A percentile compares a stretch with the other conserved stretches of the same genome.
phyloP scores from a whole-genome alignment of 805 yeast species.

The Citeromyces nyonsensis region DNA sequence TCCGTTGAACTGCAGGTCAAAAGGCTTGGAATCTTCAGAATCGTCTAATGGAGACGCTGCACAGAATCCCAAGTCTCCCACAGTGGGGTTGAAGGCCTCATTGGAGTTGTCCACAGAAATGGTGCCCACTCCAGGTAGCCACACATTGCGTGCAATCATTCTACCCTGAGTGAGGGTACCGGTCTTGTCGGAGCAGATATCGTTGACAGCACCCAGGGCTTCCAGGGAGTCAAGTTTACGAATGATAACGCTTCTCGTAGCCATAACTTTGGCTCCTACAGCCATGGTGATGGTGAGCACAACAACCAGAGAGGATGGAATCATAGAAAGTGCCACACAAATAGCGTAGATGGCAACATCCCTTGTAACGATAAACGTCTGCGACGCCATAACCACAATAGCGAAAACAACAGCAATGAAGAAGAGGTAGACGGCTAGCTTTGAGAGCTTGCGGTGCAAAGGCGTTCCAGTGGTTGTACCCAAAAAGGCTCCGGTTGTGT shows the following conservation, averaged over 20 bases:
- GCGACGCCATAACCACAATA: conserved; percentile 76
- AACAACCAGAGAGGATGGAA: conserved; percentile 67
- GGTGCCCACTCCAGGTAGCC: conserved; percentile 53
- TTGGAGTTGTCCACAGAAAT: conserved; percentile 34
- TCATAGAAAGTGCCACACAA: conserved; percentile 72
- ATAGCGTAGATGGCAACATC: conserved; percentile 84
- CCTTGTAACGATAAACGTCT: conserved; percentile 53
- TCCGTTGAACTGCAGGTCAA: conserved; percentile 6
- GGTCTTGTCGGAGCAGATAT: conserved; percentile 72
- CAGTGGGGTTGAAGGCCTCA: conserved; percentile 50
- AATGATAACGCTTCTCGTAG: conserved; percentile 54
- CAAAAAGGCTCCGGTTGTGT: conserved; percentile 49
- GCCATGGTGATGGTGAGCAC: conserved; percentile 82
- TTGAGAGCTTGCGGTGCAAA: conserved; percentile 57
- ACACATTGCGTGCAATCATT: conserved; percentile 57
- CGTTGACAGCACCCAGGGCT: conserved; percentile 66
- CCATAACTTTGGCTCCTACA: conserved; percentile 63
- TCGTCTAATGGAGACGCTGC: conserved; percentile 15
- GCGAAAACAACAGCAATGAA: conserved; percentile 75
- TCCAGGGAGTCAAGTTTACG: conserved; percentile 67
- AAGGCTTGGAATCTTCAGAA: conserved; percentile 14
- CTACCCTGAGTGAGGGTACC: conserved; percentile 74
- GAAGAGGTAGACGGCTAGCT: conserved; percentile 61
- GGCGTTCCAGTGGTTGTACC: conserved; percentile 78
- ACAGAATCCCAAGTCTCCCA: conserved; percentile 27